Evolutionary conservation across 208 protist genomes (phyloP).

Genomic region (Acanthamoeba castellanii): DNA sequence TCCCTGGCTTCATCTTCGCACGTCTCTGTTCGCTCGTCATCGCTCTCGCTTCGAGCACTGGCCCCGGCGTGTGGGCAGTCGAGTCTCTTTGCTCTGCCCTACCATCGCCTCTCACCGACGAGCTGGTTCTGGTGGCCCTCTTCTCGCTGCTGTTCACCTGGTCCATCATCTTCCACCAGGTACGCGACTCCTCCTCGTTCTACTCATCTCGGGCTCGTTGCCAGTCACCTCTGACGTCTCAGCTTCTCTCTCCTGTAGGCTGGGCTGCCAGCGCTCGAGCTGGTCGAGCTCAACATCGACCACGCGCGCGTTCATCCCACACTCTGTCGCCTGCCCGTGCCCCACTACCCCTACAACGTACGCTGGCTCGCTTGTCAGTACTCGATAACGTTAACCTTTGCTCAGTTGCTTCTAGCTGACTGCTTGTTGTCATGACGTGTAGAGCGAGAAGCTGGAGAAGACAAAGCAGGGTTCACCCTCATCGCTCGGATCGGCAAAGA

Average conservation of each 20-base stretch:
- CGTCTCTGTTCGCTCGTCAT: not conserved
- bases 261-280: not conserved
- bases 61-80: too few species aligned
- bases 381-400: not conserved
- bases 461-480: not conserved
- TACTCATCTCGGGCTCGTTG: not conserved
- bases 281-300: constrained; percentile 25
- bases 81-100: not conserved
- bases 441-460: not conserved
- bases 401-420: not conserved
- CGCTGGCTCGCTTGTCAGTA: not conserved
- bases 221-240: not conserved
- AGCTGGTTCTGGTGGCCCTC: constrained; percentile 17
- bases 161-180: constrained; percentile 44
- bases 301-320: not conserved
- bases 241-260: not conserved
- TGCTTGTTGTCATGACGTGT: not conserved
- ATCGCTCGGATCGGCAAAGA: not conserved
- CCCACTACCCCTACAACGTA: not conserved
- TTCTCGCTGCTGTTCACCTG: constrained; percentile 21
- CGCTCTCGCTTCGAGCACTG: not conserved
- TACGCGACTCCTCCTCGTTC: not conserved
- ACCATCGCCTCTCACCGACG: not conserved
- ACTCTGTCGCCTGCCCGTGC: not conserved
- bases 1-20: not conserved